Conservation (phyloP, 768 basidiomycete genomes). For the Rhodotorula paludigena region DNA sequence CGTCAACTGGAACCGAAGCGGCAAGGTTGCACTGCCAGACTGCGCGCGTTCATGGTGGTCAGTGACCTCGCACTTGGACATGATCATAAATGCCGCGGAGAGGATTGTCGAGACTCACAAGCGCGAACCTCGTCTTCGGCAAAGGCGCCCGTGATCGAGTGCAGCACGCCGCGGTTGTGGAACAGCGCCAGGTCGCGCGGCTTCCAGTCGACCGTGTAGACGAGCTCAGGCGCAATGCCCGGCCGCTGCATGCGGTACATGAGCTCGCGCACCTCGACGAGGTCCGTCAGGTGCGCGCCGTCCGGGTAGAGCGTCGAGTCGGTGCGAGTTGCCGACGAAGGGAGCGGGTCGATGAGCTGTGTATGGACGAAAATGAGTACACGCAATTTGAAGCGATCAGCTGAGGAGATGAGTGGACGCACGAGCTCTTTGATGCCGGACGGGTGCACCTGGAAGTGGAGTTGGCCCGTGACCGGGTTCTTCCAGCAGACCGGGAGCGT, state of each 20-base stretch:
- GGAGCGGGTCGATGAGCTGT: constrained; percentile 68
- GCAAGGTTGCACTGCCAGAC: constrained; percentile 48
- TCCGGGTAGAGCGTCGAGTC: constrained; percentile 74
- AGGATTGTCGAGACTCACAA: not conserved
- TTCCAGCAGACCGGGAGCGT: constrained; percentile 80
- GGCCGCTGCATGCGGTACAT: constrained; percentile 84
- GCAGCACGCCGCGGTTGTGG: constrained; percentile 77
- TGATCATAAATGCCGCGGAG: not conserved
- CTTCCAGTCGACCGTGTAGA: constrained; percentile 85
- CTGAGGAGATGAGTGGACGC: not conserved
- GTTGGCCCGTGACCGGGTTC: constrained; percentile 73
- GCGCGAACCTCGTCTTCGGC: constrained; percentile 47
- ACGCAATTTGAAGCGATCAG: not conserved
- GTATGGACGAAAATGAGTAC: constrained; percentile 59
- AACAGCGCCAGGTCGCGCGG: constrained; percentile 74
- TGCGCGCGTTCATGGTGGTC: not conserved
- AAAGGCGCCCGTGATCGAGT: constrained; percentile 74
- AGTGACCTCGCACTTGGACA: not conserved
- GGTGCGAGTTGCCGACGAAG: constrained; percentile 54
- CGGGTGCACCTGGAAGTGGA: constrained; percentile 85
- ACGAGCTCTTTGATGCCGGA: constrained; percentile 29
- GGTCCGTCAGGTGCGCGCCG: constrained; percentile 68
- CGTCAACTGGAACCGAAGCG: constrained; percentile 64
- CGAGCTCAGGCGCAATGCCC: constrained; percentile 73
- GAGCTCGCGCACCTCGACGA: constrained; percentile 65